Percentiles rank a stretch among this genome's conserved stretches.
These are phyloP conservation scores for Aspergillus versicolor DNA, from an alignment of 2,329 filamentous ascomycete species.

Conservation along the genomic window DNA sequence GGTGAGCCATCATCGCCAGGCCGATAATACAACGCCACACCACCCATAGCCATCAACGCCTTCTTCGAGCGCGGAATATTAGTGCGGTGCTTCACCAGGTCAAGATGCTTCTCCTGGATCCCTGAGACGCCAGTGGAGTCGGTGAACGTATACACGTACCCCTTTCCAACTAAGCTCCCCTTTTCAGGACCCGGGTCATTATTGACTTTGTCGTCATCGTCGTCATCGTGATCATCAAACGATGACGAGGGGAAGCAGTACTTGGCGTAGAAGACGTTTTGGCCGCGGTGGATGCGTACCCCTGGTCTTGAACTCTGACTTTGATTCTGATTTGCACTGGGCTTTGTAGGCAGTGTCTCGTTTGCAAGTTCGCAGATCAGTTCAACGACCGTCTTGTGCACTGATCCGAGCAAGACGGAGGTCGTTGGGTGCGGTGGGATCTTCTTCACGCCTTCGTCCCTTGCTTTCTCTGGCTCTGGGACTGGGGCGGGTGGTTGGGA, in stretches of 20 bases:
- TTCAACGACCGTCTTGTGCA: slow-evolving; percentile 35
- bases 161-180: background rate
- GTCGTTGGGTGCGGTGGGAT: slow-evolving; percentile 6
- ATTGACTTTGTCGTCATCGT: background rate
- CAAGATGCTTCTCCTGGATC: slow-evolving; percentile 31
- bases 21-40: slow-evolving; percentile 34
- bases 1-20: background rate
- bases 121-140: slow-evolving; percentile 26
- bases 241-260: slow-evolving; percentile 1
- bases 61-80: slow-evolving; percentile 37
- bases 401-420: slow-evolving; percentile 37
- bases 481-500: background rate
- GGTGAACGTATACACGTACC: slow-evolving; percentile 27
- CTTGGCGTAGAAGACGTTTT: slow-evolving; percentile 4
- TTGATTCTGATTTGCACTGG: too few relatives aligned
- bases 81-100: slow-evolving; percentile 40
- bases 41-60: slow-evolving; percentile 32
- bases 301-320: background rate
- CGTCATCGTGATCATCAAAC: background rate
- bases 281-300: background rate
- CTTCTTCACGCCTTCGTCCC: slow-evolving; percentile 2
- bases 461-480: background rate
- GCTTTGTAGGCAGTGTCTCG: too few relatives aligned
- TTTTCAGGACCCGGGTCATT: background rate
- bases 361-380: slow-evolving; percentile 18